Base-by-base conservation (phyloP, 352 stramenopile species). In the Pythium rhizo-oryzae region DNA sequence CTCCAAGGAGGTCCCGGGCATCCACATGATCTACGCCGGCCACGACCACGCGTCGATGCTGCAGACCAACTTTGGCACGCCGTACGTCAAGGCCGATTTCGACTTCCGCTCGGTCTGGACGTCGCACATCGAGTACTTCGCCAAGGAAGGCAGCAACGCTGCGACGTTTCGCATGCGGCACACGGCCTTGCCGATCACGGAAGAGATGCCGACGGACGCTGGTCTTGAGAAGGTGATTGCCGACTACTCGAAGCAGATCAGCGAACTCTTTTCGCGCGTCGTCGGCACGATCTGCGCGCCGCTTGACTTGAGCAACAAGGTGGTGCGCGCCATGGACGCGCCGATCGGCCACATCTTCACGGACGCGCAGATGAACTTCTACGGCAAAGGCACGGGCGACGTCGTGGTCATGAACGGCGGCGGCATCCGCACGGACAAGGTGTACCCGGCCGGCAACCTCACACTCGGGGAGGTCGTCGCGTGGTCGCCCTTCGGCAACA, bases 1-100 rank as follows among this genome's bases (percentile, higher is more conserved):
- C n/a, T 89, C 83, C 12, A 85, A 87, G 50, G 77, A 91, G 46
- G 82, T 93, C 25, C 58, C 62, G 5, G 83, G 77, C 46, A 78
- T 93, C 19, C 69, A 89, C 68, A 69, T 93, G 13, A 91, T 93
- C 62, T 77, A 87, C 49, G 84, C 74, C 28, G 84, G 84, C 25
- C 84, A 93, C 67, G 85, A 92, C 72, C 85, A 93, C 75, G 76
- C 71, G 49, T 84, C 76, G 15, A 93, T 92, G 80, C 63, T 90
- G 57, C 83, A 93, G 68, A 90, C 74, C 55, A 86, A 86, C 65
- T 92, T 77, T 62, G 80, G 81, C 49, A 80, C 84, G 54, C 82
- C 85, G 66, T 93, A 91, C 73, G 57, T 92, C 58, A 93, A 93
- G 71, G 61, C 82, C 4, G 85, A 90, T 47, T 81, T 87, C 21